Evolutionary conservation across 2,329 filamentous ascomycete genomes (phyloP).

Genomic region (Sporothrix pallida): DNA sequence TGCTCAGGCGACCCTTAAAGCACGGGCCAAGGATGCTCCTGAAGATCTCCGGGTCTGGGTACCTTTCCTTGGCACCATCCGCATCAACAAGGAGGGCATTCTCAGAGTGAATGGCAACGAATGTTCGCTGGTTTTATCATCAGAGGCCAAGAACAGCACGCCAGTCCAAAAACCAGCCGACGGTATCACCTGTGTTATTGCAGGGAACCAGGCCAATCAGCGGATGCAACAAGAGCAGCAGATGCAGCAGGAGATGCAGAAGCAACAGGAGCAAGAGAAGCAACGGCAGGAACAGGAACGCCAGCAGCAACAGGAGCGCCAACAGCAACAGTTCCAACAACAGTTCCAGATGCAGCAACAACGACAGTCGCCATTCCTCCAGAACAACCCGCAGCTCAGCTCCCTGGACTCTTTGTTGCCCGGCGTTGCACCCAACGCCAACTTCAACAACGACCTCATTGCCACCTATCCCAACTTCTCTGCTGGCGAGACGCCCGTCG

Average conservation of each 20-base stretch:
- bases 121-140: constrained; percentile 9
- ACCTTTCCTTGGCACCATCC: constrained; percentile 51
- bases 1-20: not conserved
- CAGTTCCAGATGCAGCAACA: constrained; percentile 3
- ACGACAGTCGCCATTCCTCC: not conserved
- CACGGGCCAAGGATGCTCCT: not conserved
- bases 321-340: not conserved
- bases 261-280: not conserved
- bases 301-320: not conserved
- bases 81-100: constrained; percentile 41
- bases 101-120: constrained; percentile 23
- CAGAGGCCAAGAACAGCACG: not conserved
- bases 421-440: not conserved
- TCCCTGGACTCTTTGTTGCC: constrained; percentile 1
- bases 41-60: constrained; percentile 46
- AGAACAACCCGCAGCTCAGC: not conserved
- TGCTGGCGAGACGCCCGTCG: not conserved
- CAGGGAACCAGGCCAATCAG: not conserved
- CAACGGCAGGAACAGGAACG: not conserved
- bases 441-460: not conserved
- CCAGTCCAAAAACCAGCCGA: not conserved
- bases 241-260: constrained; percentile 4
- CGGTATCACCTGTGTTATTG: not conserved
- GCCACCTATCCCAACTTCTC: constrained; percentile 11
- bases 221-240: not conserved